Conservation (phyloP, 192 early-diverging fungal genomes). For the Coemansia sp. region DNA sequence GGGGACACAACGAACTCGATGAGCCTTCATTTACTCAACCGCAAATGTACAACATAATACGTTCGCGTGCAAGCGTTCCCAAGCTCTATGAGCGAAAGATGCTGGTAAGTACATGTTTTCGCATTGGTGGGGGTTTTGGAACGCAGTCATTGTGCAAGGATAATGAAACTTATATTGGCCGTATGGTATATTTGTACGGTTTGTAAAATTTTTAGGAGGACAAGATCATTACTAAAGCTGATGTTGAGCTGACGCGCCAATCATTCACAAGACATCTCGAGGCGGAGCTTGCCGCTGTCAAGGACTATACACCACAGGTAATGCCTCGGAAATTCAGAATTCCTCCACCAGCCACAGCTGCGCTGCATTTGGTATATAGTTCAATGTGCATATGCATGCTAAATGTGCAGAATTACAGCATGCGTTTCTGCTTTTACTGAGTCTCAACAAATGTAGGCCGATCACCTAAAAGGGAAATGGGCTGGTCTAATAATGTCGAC, state of each 20-base stretch:
- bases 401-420: neutral
- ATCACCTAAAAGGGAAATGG: conserved; percentile 77
- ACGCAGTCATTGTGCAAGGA: neutral
- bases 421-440: neutral
- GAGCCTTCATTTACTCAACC: conserved; percentile 98
- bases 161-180: neutral
- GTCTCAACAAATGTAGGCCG: conserved; percentile 16
- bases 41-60: conserved; percentile 93
- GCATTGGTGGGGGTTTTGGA: neutral
- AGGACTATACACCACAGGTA: conserved; percentile 39
- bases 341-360: neutral
- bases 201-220: conserved; percentile 19
- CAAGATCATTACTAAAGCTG: conserved; percentile 21
- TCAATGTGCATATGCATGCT: neutral
- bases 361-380: neutral
- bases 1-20: conserved; percentile 98
- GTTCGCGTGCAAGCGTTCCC: conserved; percentile 79
- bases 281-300: conserved; percentile 41
- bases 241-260: conserved; percentile 27
- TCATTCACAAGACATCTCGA: conserved; percentile 38
- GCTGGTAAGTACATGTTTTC: conserved; percentile 20
- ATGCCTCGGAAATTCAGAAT: conserved; percentile 3
- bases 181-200: neutral
- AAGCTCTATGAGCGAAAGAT: conserved; percentile 82
- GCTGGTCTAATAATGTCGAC: conserved; percentile 65